A percentile compares a stretch with the other conserved stretches of the same genome.
These are phyloP conservation scores for Exserohilum rostratum DNA, from an alignment of 2,329 filamentous ascomycete species.

Conservation along the genomic window DNA sequence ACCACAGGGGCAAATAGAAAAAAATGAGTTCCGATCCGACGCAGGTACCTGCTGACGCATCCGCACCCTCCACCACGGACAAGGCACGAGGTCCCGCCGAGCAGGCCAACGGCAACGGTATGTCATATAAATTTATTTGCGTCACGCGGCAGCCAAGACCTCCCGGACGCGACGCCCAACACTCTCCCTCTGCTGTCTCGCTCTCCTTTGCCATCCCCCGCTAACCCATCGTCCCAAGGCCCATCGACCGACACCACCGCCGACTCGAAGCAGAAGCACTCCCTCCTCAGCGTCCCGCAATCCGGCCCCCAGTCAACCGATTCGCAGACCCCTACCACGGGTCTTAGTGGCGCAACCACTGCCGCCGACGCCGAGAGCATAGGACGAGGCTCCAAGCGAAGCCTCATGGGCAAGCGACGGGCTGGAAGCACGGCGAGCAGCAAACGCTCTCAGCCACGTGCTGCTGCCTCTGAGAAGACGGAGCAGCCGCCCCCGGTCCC, in stretches of 20 bases:
- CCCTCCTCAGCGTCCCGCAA: conserved; percentile 46
- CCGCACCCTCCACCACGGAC: conserved; percentile 35
- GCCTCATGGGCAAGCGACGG: conserved; percentile 53
- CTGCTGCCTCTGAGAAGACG: conserved; percentile 49
- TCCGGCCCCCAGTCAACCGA: conserved; percentile 23
- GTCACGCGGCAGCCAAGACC: background rate
- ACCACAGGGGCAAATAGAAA: conserved; percentile 33
- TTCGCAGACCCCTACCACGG: conserved; percentile 47
- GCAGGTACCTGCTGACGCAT: conserved; percentile 35
- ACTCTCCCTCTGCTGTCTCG: conserved; percentile 6
- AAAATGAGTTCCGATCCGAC: conserved; percentile 47
- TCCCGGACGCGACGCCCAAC: background rate
- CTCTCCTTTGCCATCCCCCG: conserved; percentile 21
- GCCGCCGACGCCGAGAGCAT: conserved; percentile 54
- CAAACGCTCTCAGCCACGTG: conserved; percentile 51
- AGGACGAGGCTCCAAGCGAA: conserved; percentile 54
- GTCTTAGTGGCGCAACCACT: conserved; percentile 51
- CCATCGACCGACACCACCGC: conserved; percentile 27
- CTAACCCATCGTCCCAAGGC: conserved; percentile 34
- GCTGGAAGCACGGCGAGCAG: conserved; percentile 55
- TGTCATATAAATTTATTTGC: conserved; percentile 16
- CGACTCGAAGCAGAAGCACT: conserved; percentile 45
- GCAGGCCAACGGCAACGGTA: conserved; percentile 46
- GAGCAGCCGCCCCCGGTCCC: conserved; percentile 42
- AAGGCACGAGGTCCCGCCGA: conserved; percentile 34